These are phyloP conservation scores for Pseudogymnoascus pannorum DNA, from an alignment of 2,329 filamentous ascomycete species.

Conservation along the genomic window DNA sequence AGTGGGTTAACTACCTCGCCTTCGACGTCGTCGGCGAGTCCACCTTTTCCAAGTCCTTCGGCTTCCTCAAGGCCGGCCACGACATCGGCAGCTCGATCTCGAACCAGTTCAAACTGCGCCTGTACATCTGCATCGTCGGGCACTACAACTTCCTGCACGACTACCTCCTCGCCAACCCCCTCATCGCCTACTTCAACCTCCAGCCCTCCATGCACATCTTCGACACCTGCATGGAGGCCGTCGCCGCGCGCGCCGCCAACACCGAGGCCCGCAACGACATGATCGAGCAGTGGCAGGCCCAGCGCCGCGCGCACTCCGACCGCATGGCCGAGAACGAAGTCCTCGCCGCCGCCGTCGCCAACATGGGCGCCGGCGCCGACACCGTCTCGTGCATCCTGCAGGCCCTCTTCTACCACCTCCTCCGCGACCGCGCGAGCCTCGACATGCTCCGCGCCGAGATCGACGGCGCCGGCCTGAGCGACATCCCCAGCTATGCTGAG, in stretches of 20 bases:
- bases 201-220: conserved; percentile 33
- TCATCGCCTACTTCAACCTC: conserved; percentile 30
- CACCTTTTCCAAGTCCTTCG: conserved; percentile 29
- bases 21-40: conserved; percentile 32
- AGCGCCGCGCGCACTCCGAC: conserved; percentile 28
- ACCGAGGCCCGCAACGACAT: conserved; percentile 29
- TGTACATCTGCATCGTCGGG: conserved; percentile 30
- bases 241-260: conserved; percentile 29
- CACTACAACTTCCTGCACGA: conserved; percentile 31
- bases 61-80: conserved; percentile 29
- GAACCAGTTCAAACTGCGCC: conserved; percentile 25
- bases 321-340: conserved; percentile 30
- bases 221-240: conserved; percentile 29
- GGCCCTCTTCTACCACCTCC: conserved; percentile 31
- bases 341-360: conserved; percentile 28
- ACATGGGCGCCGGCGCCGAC: conserved; percentile 33
- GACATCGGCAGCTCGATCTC: conserved; percentile 32
- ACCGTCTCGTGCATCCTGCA: conserved; percentile 31
- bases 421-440: conserved; percentile 24
- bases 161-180: conserved; percentile 31
- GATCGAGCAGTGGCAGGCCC: conserved; percentile 31
- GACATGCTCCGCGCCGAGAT: conserved; percentile 20
- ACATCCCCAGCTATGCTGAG: conserved; percentile 22
- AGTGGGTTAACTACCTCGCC: conserved; percentile 35
- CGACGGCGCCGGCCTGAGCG: conserved; percentile 17